Evolutionary conservation across 805 yeast genomes (phyloP).

Genomic region (Lipomyces yamanashiensis): DNA sequence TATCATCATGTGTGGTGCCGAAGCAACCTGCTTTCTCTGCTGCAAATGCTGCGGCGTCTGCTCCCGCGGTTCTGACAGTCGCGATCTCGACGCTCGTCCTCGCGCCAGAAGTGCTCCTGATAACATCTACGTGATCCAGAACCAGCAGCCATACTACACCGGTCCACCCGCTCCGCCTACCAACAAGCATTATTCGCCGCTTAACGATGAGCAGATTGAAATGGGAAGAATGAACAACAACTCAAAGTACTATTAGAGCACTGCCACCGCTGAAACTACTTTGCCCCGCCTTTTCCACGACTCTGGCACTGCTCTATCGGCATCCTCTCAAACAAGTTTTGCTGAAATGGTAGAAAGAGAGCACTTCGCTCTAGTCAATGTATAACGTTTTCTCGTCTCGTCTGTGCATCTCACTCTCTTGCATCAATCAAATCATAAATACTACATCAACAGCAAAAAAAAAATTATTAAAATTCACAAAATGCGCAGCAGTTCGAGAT

Average conservation of each 20-base stretch:
- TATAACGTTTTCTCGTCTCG: too few species aligned
- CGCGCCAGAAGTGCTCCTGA: slow-evolving; percentile 8
- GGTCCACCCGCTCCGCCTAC: slow-evolving; percentile 25
- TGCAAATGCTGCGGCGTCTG: slow-evolving; percentile 23
- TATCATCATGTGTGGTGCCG: slow-evolving; percentile 26
- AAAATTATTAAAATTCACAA: too few species aligned
- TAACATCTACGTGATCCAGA: slow-evolving; percentile 15
- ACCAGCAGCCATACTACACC: slow-evolving; percentile 27
- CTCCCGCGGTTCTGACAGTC: slow-evolving; percentile 9
- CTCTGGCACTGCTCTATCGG: too few species aligned
- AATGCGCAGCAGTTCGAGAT: too few species aligned
- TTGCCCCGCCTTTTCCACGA: background rate
- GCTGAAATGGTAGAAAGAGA: too few species aligned
- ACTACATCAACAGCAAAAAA: too few species aligned
- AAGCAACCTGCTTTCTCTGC: slow-evolving; percentile 29
- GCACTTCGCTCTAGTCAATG: too few species aligned
- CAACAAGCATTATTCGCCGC: slow-evolving; percentile 7
- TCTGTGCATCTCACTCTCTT: too few species aligned
- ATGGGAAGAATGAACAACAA: slow-evolving; percentile 22
- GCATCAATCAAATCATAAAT: too few species aligned
- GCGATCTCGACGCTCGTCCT: background rate
- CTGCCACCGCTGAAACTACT: too few species aligned
- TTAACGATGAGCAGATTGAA: slow-evolving; percentile 26
- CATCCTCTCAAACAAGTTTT: too few species aligned
- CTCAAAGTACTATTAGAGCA: background rate